phyloP scores from a whole-genome alignment of 805 yeast species.

The Candida nonsorbophila region DNA sequence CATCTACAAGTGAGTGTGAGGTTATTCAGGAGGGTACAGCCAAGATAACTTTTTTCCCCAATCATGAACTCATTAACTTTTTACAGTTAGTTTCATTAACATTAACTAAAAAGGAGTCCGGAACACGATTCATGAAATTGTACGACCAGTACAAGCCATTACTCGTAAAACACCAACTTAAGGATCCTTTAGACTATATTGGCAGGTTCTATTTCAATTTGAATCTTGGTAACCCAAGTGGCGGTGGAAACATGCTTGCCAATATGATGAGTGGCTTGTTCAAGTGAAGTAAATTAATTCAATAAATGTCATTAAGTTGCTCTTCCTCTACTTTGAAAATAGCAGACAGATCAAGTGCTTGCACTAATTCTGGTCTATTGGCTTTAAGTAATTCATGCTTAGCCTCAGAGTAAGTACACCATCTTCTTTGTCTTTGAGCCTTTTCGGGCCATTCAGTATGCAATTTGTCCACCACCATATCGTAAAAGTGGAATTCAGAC shows the following conservation, averaged over 20 bases:
- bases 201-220: constrained; percentile 64
- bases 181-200: constrained; percentile 45
- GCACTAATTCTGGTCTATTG: constrained; percentile 62
- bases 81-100: constrained; percentile 60
- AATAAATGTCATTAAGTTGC: constrained; percentile 7
- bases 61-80: constrained; percentile 54
- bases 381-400: constrained; percentile 50
- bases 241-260: constrained; percentile 40
- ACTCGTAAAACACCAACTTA: constrained; percentile 29
- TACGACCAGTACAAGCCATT: constrained; percentile 42
- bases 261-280: constrained; percentile 61
- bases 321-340: constrained; percentile 32
- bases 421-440: constrained; percentile 54
- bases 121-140: constrained; percentile 51
- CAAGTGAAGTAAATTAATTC: constrained; percentile 15
- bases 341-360: constrained; percentile 55
- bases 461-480: constrained; percentile 57
- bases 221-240: constrained; percentile 32
- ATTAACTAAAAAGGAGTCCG: constrained; percentile 42
- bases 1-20: constrained; percentile 7
- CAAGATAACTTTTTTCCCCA: constrained; percentile 31
- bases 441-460: constrained; percentile 74
- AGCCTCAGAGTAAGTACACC: constrained; percentile 73
- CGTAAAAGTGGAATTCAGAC: constrained; percentile 85
- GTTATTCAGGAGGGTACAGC: constrained; percentile 11